Evolutionary conservation across 1,139 yeast species (phyloP).

Genomic region (Lodderomyces orthopsilosis): DNA sequence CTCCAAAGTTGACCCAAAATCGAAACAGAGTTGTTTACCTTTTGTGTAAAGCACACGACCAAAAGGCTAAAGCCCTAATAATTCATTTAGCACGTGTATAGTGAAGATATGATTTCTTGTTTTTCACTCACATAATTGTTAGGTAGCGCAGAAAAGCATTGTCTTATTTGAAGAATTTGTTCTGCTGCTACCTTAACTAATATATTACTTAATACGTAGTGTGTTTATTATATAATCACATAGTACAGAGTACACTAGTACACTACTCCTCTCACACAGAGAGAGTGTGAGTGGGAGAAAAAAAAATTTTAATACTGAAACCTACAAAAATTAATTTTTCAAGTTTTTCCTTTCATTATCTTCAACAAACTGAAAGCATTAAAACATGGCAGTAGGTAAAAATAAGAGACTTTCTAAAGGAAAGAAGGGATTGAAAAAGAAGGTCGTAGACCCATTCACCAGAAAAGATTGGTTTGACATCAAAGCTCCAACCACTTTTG

Average conservation of each 20-base stretch:
- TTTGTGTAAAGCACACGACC: background rate
- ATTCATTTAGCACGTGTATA: background rate
- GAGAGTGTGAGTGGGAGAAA: background rate
- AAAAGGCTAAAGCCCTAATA: background rate
- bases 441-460: conserved; percentile 53
- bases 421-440: conserved; percentile 52
- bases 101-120: background rate
- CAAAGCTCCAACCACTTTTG: conserved; percentile 52
- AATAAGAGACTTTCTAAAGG: conserved; percentile 55
- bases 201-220: no score
- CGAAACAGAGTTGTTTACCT: background rate
- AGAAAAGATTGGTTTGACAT: conserved; percentile 53
- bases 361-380: conserved; percentile 7
- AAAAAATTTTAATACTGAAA: conserved; percentile 7
- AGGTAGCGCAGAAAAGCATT: no score
- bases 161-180: background rate
- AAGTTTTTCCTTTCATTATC: conserved; percentile 4
- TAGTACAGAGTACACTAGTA: no score
- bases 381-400: conserved; percentile 50
- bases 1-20: background rate
- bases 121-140: no score
- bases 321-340: conserved; percentile 7
- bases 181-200: background rate
- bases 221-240: background rate
- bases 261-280: no score